Evolutionary conservation across 768 basidiomycete species (phyloP).

Genomic region (Gloeophyllum trabeum): DNA sequence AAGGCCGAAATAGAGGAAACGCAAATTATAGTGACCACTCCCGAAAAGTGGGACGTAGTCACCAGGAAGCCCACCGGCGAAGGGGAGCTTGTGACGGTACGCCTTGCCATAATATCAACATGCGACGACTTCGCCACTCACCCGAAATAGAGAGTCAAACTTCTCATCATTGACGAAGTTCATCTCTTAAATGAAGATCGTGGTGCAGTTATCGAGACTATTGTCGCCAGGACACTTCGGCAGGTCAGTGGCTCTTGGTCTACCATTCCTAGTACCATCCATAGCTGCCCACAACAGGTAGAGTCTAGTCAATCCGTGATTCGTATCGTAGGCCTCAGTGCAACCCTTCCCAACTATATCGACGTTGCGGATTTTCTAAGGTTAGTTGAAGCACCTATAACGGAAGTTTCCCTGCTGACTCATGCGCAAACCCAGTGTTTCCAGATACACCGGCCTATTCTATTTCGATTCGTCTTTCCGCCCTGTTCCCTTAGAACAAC

Average conservation of each 20-base stretch:
- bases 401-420: no score
- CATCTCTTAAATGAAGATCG: slow-evolving; percentile 96
- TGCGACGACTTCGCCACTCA: slow-evolving; percentile 1
- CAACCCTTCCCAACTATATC: slow-evolving; percentile 93
- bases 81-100: slow-evolving; percentile 87
- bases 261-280: slow-evolving; percentile 1
- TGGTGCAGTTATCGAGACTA: slow-evolving; percentile 96
- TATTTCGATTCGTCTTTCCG: slow-evolving; percentile 97
- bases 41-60: slow-evolving; percentile 99
- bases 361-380: slow-evolving; percentile 93
- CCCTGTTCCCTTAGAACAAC: slow-evolving; percentile 93
- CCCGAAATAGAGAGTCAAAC: slow-evolving; percentile 81
- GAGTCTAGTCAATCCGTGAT: slow-evolving; percentile 95
- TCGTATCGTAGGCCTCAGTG: slow-evolving; percentile 90
- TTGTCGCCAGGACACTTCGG: slow-evolving; percentile 89
- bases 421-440: slow-evolving; percentile 51
- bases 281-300: slow-evolving; percentile 50
- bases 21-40: slow-evolving; percentile 96
- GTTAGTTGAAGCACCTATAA: no score
- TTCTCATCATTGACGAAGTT: slow-evolving; percentile 96
- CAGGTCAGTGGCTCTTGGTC: slow-evolving; percentile 59
- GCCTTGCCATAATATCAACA: slow-evolving; percentile 20
- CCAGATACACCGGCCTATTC: slow-evolving; percentile 78
- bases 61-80: slow-evolving; percentile 95
- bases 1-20: slow-evolving; percentile 89